Evolutionary conservation across 164 flowering plant genomes (phyloP).

Genomic region (Magnolia sinica): DNA sequence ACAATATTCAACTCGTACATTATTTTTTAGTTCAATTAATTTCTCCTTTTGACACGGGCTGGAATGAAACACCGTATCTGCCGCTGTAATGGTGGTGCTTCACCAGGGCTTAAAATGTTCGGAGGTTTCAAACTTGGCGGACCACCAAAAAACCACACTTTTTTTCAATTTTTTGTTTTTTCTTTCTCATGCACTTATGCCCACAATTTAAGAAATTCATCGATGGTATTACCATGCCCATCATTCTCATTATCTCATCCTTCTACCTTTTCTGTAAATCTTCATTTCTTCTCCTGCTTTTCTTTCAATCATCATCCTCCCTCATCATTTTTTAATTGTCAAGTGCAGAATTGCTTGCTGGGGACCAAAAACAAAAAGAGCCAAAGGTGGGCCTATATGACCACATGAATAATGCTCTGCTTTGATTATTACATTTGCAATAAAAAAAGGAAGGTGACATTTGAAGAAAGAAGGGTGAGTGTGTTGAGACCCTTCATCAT

Average conservation of each 20-base stretch:
- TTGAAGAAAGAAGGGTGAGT: not conserved
- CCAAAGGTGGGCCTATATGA: not conserved
- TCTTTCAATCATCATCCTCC: not conserved
- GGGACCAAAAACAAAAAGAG: not conserved
- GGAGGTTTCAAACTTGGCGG: not conserved
- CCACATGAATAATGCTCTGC: not conserved
- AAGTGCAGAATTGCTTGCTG: not conserved
- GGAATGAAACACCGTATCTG: not conserved
- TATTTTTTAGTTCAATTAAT: not conserved
- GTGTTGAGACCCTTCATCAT: constrained; percentile 3
- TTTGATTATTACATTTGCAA: not conserved
- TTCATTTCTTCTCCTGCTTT: not conserved
- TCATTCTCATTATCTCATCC: not conserved
- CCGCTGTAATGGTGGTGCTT: not conserved
- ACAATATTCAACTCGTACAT: not conserved
- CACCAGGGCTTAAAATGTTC: not conserved
- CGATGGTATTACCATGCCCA: not conserved
- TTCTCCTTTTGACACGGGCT: not conserved
- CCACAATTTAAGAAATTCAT: not conserved
- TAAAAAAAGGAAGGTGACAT: not conserved
- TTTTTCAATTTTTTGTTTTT: too few relatives aligned
- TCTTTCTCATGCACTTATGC: too few relatives aligned
- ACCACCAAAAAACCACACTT: not conserved
- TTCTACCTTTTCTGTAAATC: not conserved
- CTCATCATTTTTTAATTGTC: not conserved